These are phyloP conservation scores for Breynia disticha DNA, from an alignment of 441 rosid species.

Conservation along the genomic window DNA sequence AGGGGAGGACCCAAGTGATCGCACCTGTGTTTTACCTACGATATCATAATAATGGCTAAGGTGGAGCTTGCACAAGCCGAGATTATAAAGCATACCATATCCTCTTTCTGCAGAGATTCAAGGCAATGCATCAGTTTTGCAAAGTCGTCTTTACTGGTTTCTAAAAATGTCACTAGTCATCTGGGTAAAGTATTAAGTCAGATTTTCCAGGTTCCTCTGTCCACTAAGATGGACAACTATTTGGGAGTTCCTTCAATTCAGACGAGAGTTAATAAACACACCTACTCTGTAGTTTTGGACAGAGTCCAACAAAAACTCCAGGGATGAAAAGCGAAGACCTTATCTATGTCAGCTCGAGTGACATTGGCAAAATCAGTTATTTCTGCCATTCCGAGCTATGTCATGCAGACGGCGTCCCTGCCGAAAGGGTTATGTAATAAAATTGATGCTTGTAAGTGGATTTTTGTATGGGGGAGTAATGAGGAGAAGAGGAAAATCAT, in stretches of 20 bases:
- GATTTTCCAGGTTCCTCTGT: too few species aligned
- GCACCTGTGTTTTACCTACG: too few species aligned
- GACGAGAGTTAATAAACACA: background rate
- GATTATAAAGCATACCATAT: background rate
- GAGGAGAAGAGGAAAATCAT: too few species aligned
- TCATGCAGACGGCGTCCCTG: background rate
- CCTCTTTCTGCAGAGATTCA: background rate
- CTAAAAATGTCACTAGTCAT: background rate
- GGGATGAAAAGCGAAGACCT: background rate
- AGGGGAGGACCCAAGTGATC: too few species aligned
- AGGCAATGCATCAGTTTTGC: background rate
- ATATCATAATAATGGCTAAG: background rate
- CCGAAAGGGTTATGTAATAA: too few species aligned
- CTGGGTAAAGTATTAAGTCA: background rate
- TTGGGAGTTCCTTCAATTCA: background rate
- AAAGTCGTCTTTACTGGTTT: background rate
- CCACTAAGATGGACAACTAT: background rate
- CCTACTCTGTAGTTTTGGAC: background rate
- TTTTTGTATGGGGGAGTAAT: too few species aligned
- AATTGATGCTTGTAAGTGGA: too few species aligned
- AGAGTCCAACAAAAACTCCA: background rate
- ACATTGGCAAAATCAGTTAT: background rate
- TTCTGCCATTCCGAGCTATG: background rate
- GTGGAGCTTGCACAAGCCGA: background rate
- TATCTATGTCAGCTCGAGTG: background rate